Conservation (phyloP, 148 eudicot genomes). For the Chenopodium berlandieri region DNA sequence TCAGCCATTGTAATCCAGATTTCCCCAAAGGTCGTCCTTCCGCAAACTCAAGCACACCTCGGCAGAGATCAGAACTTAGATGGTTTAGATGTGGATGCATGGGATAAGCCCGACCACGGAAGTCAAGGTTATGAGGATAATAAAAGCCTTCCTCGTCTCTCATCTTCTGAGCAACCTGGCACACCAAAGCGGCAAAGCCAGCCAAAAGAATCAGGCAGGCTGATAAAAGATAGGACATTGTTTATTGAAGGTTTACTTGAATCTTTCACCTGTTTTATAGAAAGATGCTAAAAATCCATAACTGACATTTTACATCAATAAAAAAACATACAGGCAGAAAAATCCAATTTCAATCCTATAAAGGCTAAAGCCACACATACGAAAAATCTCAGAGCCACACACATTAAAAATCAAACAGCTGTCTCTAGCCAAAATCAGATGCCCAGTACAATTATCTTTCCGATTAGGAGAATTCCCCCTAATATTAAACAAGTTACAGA, state of each 20-base stretch:
- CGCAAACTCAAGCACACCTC: slow-evolving; percentile 91
- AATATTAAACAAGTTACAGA: neutral
- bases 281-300: neutral
- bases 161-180: slow-evolving; percentile 85
- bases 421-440: neutral
- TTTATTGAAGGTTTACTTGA: neutral
- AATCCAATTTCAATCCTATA: neutral
- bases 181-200: slow-evolving; percentile 25
- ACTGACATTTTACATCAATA: neutral
- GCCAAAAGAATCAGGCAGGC: slow-evolving; percentile 8
- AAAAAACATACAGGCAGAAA: neutral
- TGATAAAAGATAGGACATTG: neutral
- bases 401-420: neutral
- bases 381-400: neutral
- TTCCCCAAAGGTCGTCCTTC: slow-evolving; percentile 84
- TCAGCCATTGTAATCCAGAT: slow-evolving; percentile 79
- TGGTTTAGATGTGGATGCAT: slow-evolving; percentile 95
- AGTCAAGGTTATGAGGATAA: slow-evolving; percentile 89
- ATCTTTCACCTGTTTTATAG: neutral
- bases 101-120: slow-evolving; percentile 92
- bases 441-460: neutral
- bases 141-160: slow-evolving; percentile 85
- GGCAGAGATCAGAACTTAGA: slow-evolving; percentile 83
- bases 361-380: neutral
- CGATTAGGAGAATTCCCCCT: too few species aligned